phyloP scores from a whole-genome alignment of 108 stramenopile genomes.

The Epithemia pelagica region DNA sequence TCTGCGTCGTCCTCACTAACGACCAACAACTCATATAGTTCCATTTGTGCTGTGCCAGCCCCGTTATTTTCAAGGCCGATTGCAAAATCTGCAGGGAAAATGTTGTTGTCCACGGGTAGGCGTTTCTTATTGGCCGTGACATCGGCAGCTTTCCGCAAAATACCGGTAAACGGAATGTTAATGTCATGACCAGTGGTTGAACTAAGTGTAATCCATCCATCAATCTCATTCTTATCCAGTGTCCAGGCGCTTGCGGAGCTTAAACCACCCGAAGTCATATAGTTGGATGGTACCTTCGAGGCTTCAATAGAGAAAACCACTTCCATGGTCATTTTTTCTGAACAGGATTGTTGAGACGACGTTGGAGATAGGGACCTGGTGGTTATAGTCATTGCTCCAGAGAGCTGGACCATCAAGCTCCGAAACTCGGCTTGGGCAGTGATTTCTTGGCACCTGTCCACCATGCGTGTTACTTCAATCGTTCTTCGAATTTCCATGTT shows the following conservation, averaged over 20 bases:
- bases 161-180: constrained; percentile 15
- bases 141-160: constrained; percentile 16
- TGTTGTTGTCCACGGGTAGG: not conserved
- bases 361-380: not conserved
- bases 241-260: not conserved
- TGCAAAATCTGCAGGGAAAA: constrained; percentile 7
- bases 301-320: constrained; percentile 12
- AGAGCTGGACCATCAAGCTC: not conserved
- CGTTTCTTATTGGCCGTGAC: not conserved
- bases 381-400: not conserved
- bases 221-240: constrained; percentile 26
- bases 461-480: not conserved
- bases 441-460: not conserved
- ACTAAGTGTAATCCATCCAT: constrained; percentile 15
- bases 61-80: constrained; percentile 13
- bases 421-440: not conserved
- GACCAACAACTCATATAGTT: constrained; percentile 18
- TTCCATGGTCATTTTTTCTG: not conserved
- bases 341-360: constrained; percentile 5
- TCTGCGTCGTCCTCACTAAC: constrained; percentile 18
- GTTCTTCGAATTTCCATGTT: constrained; percentile 6
- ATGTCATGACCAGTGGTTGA: constrained; percentile 10
- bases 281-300: constrained; percentile 12
- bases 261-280: constrained; percentile 15
- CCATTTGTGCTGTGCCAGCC: constrained; percentile 23